phyloP scores from a whole-genome alignment of 805 yeast species.

The Sungouiozyma intestinalis region DNA sequence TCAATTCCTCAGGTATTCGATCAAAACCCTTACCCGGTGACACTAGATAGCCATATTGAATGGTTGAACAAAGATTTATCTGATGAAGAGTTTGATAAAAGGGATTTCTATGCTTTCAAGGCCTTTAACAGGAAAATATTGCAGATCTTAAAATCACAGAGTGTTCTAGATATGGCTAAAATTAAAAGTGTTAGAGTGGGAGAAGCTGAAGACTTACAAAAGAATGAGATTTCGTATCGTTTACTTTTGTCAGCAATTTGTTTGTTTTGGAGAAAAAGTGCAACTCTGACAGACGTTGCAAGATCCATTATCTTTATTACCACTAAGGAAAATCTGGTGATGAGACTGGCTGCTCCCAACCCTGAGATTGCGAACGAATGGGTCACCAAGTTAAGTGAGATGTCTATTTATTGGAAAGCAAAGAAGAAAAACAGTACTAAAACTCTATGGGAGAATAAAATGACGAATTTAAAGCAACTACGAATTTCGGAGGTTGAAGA shows the following conservation, averaged over 20 bases:
- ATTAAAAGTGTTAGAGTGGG: constrained; percentile 34
- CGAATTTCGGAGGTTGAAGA: constrained; percentile 48
- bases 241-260: constrained; percentile 9
- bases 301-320: constrained; percentile 46
- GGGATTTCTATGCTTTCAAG: constrained; percentile 50
- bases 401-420: constrained; percentile 50
- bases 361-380: constrained; percentile 46
- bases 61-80: constrained; percentile 45
- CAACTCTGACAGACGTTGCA: constrained; percentile 18
- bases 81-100: constrained; percentile 32
- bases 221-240: constrained; percentile 24
- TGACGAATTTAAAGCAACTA: constrained; percentile 36
- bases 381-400: constrained; percentile 40
- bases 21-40: constrained; percentile 46
- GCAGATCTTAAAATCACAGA: constrained; percentile 46
- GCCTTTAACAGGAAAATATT: constrained; percentile 55
- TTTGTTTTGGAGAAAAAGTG: constrained; percentile 12
- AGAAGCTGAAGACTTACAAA: constrained; percentile 16
- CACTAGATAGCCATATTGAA: constrained; percentile 39
- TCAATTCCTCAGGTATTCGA: constrained; percentile 33
- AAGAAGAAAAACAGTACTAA: constrained; percentile 34
- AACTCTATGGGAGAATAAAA: constrained; percentile 30
- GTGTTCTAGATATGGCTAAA: constrained; percentile 48
- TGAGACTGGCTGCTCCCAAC: constrained; percentile 49
- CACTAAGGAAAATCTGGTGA: constrained; percentile 34